Evolutionary conservation across 2,329 filamentous ascomycete species (phyloP), one percentile per base, ranked within the genome.

Genomic region (Metarhizium humberi): DNA sequence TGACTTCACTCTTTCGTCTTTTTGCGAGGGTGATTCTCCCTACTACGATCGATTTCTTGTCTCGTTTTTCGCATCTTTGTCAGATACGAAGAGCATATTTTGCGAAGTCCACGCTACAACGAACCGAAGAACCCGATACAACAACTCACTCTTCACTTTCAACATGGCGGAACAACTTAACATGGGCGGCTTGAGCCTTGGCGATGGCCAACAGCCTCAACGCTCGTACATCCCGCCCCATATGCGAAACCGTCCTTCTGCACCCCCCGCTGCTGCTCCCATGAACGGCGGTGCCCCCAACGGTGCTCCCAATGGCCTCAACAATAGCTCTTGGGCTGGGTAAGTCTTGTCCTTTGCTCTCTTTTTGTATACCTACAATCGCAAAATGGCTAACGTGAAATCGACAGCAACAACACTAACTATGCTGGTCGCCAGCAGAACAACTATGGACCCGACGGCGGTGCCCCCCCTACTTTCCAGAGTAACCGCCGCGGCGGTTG

Each of bases 151-250:
- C n/a, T 32, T 25, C 14, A 51, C 56, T 65, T 66, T 66, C 75
- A 86, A 73, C 69, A 91, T 91, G 87, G 87, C 87, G 71, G 87
- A 90, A 67, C 86, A 92, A 78, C 81, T 94, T 66, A 90, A 90
- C 78, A 91, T 92, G 82, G 81, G 79, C 70, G 83, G 84, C 69
- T 78, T 92, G 67, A 86, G 76, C 73, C 77, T 92, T 61, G 83
- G 74, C 56, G 70, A 71, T 36, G 70, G 67, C 55, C 66, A 66
- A 50, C 62, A 60, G 53, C 59, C 58, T 59, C 51, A 64, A 56
- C 86, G 86, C 67, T 88, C 88, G 56, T 94, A 94, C 78, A 91
- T 94, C 63, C 89, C 89, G 62, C 89, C 89, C 72, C 90, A 94
- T 73, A 84, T 92, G 79, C 85, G 89, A 68, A 76, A 75, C 65